Conservation (phyloP, 2,329 filamentous ascomycete genomes). For the Ascochyta lentis region DNA sequence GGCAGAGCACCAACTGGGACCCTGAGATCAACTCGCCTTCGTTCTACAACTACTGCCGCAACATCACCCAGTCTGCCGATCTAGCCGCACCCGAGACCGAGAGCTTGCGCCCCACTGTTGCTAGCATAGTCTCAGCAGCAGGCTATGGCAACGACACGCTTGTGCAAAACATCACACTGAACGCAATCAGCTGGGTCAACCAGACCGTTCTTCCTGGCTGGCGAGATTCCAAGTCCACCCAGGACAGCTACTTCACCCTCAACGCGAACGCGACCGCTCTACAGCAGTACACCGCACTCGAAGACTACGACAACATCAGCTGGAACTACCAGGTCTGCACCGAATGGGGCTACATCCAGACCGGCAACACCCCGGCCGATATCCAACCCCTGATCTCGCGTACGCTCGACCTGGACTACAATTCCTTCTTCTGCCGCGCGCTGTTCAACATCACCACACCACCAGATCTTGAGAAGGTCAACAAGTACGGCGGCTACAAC, state of each 20-base stretch:
- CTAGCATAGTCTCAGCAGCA: constrained; percentile 55
- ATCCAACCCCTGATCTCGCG: constrained; percentile 76
- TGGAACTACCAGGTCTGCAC: constrained; percentile 65
- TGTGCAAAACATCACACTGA: constrained; percentile 61
- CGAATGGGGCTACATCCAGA: constrained; percentile 78
- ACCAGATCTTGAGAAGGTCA: constrained; percentile 70
- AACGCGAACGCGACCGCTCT: constrained; percentile 54
- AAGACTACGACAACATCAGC: constrained; percentile 37
- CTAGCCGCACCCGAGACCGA: constrained; percentile 50
- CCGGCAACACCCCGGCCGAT: constrained; percentile 70
- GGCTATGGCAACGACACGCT: constrained; percentile 54
- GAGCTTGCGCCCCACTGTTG: constrained; percentile 49
- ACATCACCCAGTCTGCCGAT: constrained; percentile 58
- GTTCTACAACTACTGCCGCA: constrained; percentile 61
- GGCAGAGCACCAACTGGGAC: constrained; percentile 65
- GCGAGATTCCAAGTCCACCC: constrained; percentile 39
- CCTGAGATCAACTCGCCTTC: constrained; percentile 57
- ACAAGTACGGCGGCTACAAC: constrained; percentile 76
- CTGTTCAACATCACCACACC: constrained; percentile 73
- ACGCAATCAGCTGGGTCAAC: constrained; percentile 64
- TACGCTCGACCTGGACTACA: constrained; percentile 69
- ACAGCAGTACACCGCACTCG: constrained; percentile 24
- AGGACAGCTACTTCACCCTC: constrained; percentile 62
- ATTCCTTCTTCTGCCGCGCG: constrained; percentile 67
- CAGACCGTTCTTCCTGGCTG: constrained; percentile 52